Conservation (phyloP, 352 stramenopile genomes). For the Thalassiosira mediterranea region DNA sequence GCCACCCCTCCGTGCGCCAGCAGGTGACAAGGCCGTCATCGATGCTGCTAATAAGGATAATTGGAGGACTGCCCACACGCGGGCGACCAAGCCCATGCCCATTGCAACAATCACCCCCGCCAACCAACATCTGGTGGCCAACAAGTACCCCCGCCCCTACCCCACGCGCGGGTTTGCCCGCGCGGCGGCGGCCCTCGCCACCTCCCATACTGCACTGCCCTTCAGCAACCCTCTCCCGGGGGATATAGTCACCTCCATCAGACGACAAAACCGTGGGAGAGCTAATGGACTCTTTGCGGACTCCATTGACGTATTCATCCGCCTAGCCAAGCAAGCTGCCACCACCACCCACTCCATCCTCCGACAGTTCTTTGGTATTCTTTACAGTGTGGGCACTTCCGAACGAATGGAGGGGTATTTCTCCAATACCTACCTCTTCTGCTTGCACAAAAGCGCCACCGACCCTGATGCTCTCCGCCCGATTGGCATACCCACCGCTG, state of each 20-base stretch:
- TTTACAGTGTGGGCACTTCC: constrained; percentile 11
- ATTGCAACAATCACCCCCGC: neutral
- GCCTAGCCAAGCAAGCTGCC: constrained; percentile 17
- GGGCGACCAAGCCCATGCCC: neutral
- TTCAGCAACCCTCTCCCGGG: too few species aligned
- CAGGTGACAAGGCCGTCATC: neutral
- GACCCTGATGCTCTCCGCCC: constrained; percentile 31
- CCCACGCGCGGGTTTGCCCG: too few species aligned
- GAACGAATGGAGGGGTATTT: constrained; percentile 4
- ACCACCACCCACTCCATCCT: constrained; percentile 4
- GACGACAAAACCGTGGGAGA: neutral
- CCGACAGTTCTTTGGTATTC: constrained; percentile 3
- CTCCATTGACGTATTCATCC: constrained; percentile 26
- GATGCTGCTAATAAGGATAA: constrained; percentile 17
- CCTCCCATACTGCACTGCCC: too few species aligned
- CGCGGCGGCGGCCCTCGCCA: too few species aligned
- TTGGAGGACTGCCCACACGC: constrained; percentile 3
- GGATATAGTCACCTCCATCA: constrained; percentile 33
- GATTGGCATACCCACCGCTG: constrained; percentile 32
- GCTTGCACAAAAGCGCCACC: constrained; percentile 28
- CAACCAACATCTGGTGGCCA: neutral
- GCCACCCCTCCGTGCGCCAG: neutral
- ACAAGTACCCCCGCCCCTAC: constrained; percentile 1
- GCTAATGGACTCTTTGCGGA: constrained; percentile 22
- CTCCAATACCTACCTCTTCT: constrained; percentile 38